Conservation (phyloP, 1,284 basidiomycete species). For the Rhizoctonia solani region DNA sequence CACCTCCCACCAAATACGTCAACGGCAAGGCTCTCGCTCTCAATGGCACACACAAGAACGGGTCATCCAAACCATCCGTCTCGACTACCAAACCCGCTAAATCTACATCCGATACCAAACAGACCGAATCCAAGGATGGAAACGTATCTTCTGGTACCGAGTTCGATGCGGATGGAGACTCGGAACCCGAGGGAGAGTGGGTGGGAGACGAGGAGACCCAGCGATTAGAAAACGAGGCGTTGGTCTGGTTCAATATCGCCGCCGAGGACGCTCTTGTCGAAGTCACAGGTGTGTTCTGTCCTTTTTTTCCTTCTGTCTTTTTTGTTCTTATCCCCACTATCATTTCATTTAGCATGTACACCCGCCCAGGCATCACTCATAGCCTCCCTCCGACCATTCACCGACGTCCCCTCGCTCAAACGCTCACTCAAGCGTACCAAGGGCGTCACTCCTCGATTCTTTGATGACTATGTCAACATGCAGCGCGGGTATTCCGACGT, state of each 20-base stretch:
- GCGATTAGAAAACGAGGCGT: constrained; percentile 54
- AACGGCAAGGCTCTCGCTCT: constrained; percentile 1
- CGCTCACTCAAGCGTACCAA: constrained; percentile 77
- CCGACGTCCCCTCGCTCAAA: constrained; percentile 75
- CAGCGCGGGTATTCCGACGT: constrained; percentile 91
- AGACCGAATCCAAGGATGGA: neutral
- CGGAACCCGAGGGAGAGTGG: constrained; percentile 13
- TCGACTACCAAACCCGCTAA: neutral
- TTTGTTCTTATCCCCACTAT: neutral
- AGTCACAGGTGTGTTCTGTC: constrained; percentile 71
- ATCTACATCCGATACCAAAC: neutral
- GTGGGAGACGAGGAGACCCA: constrained; percentile 41
- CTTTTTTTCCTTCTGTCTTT: too few species aligned
- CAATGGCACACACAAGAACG: neutral
- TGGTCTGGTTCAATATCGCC: constrained; percentile 87
- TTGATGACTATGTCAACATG: constrained; percentile 87
- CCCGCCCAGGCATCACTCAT: constrained; percentile 82
- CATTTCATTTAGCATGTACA: constrained; percentile 69
- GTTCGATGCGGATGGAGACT: constrained; percentile 15
- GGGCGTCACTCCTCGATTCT: constrained; percentile 87
- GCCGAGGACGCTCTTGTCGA: constrained; percentile 79
- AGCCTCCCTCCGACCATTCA: constrained; percentile 80
- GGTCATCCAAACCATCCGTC: neutral
- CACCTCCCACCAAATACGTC: constrained; percentile 10
- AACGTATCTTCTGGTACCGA: constrained; percentile 12